These are phyloP conservation scores for Skeletonema tropicum DNA, from an alignment of 108 stramenopile genomes.

Conservation along the genomic window DNA sequence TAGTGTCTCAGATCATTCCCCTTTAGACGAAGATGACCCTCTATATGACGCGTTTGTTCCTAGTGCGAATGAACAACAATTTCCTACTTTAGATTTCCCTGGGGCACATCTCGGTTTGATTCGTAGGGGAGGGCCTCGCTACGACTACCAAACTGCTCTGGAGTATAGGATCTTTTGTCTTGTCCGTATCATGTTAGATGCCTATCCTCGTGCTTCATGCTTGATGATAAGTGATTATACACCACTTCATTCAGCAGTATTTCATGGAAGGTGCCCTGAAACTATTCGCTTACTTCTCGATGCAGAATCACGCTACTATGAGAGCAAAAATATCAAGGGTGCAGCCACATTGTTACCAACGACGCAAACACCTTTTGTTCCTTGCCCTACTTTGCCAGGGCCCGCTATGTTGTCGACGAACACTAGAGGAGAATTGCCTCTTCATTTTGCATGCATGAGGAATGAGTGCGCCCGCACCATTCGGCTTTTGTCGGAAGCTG, in stretches of 20 bases:
- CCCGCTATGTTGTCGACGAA: slow-evolving; percentile 61
- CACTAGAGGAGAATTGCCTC: slow-evolving; percentile 73
- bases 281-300: slow-evolving; percentile 65
- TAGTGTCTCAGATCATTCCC: slow-evolving; percentile 26
- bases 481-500: slow-evolving; percentile 58
- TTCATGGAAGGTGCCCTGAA: slow-evolving; percentile 76
- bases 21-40: slow-evolving; percentile 26
- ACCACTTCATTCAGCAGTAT: slow-evolving; percentile 77
- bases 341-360: slow-evolving; percentile 6
- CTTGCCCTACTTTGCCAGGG: slow-evolving; percentile 24
- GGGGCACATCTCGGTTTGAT: slow-evolving; percentile 34
- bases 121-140: slow-evolving; percentile 20
- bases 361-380: slow-evolving; percentile 6
- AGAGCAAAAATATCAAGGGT: slow-evolving; percentile 17
- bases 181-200: slow-evolving; percentile 64
- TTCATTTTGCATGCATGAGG: slow-evolving; percentile 83
- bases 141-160: slow-evolving; percentile 45
- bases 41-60: slow-evolving; percentile 32
- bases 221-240: slow-evolving; percentile 78
- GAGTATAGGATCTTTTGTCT: slow-evolving; percentile 73
- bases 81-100: slow-evolving; percentile 11
- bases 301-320: slow-evolving; percentile 45
- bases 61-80: slow-evolving; percentile 33
- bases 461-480: slow-evolving; percentile 72
- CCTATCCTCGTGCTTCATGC: slow-evolving; percentile 76